phyloP scores from a whole-genome alignment of 805 yeast genomes.

The Kazachstania kunashirensis region DNA sequence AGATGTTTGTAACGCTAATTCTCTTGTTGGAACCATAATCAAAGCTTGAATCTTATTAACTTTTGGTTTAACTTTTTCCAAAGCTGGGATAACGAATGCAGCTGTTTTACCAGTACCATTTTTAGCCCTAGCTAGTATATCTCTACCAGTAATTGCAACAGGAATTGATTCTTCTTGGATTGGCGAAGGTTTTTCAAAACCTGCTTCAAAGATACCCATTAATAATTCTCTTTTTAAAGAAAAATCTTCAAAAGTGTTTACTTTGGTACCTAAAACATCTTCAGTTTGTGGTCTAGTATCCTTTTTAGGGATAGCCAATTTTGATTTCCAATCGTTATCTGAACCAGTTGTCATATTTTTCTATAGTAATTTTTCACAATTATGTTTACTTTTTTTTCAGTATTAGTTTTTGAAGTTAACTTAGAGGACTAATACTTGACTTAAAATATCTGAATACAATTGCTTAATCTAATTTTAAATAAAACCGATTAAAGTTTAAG shows the following conservation, averaged over 20 bases:
- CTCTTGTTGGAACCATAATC: constrained; percentile 94
- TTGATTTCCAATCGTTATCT: constrained; percentile 67
- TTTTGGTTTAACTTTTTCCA: constrained; percentile 82
- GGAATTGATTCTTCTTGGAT: constrained; percentile 97
- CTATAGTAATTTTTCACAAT: neutral
- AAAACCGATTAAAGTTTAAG: no score
- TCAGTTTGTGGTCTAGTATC: constrained; percentile 96
- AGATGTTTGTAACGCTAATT: constrained; percentile 92
- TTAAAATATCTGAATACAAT: no score
- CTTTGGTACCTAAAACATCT: constrained; percentile 87
- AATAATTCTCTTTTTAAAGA: constrained; percentile 82
- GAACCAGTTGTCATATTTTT: no score
- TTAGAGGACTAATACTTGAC: no score
- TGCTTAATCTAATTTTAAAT: no score
- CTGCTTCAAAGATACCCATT: constrained; percentile 99
- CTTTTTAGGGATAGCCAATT: constrained; percentile 65
- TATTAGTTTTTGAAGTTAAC: neutral
- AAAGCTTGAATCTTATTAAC: constrained; percentile 79
- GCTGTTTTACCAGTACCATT: constrained; percentile 99
- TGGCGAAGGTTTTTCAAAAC: constrained; percentile 96
- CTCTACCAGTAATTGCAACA: constrained; percentile 89
- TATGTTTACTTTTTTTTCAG: neutral
- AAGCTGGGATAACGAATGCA: constrained; percentile 87
- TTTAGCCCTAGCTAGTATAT: constrained; percentile 92
- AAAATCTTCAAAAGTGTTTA: constrained; percentile 85